phyloP scores from a whole-genome alignment of 2,329 filamentous ascomycete species.

The Penicillium verrucosum region DNA sequence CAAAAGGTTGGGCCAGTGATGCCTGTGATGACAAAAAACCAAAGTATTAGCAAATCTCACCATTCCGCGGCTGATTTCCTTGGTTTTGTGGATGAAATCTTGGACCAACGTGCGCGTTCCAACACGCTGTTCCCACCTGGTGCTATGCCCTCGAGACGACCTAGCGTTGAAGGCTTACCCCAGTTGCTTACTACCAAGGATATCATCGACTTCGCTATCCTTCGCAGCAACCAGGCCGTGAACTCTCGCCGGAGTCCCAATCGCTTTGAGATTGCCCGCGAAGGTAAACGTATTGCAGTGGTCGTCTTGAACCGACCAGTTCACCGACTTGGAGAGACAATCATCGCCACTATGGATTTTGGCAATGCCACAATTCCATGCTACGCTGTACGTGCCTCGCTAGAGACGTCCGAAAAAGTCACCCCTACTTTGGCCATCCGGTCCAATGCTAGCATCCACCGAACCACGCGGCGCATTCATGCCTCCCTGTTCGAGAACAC shows the following conservation, averaged over 20 bases:
- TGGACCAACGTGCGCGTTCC: constrained; percentile 55
- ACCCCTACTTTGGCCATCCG: constrained; percentile 76
- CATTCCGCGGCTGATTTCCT: constrained; percentile 64
- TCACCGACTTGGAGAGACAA: constrained; percentile 82
- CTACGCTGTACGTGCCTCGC: constrained; percentile 76
- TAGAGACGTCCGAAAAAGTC: constrained; percentile 84
- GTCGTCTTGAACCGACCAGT: constrained; percentile 84
- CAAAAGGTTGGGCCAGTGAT: constrained; percentile 47
- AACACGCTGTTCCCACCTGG: constrained; percentile 60
- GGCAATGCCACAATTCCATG: constrained; percentile 71
- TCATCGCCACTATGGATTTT: constrained; percentile 84
- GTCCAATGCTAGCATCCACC: constrained; percentile 78
- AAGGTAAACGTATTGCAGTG: constrained; percentile 85
- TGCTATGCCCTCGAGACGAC: constrained; percentile 65
- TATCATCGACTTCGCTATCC: constrained; percentile 83
- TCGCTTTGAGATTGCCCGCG: constrained; percentile 89
- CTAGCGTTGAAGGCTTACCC: constrained; percentile 50
- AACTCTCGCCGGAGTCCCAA: constrained; percentile 78
- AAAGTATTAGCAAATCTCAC: constrained; percentile 41
- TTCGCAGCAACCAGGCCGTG: constrained; percentile 70
- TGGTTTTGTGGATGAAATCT: constrained; percentile 71
- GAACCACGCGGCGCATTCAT: constrained; percentile 80
- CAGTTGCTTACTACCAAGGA: constrained; percentile 68
- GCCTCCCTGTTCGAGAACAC: constrained; percentile 76
- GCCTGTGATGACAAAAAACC: constrained; percentile 40